Conservation (phyloP, 2,329 filamentous ascomycete genomes). For the Penicillium polonicum region DNA sequence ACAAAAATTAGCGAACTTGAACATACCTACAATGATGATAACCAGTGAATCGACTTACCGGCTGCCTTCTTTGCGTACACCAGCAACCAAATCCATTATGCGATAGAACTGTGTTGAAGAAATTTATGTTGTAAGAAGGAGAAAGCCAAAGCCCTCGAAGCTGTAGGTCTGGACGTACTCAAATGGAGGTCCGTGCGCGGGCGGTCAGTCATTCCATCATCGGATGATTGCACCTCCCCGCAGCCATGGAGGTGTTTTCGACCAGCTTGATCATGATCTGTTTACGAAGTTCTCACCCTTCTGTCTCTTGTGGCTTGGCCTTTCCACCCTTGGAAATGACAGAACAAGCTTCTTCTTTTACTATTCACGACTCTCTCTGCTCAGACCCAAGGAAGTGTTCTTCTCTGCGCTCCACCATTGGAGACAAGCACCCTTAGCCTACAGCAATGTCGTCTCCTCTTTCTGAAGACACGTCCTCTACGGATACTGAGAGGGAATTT, state of each 20-base stretch:
- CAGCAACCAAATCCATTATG: slow-evolving; percentile 87
- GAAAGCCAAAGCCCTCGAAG: neutral
- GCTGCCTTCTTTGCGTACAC: slow-evolving; percentile 83
- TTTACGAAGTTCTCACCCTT: slow-evolving; percentile 1
- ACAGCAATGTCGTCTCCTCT: slow-evolving; percentile 25
- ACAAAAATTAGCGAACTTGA: slow-evolving; percentile 10
- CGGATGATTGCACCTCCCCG: slow-evolving; percentile 18
- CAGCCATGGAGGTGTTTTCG: slow-evolving; percentile 5
- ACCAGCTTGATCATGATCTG: slow-evolving; percentile 19
- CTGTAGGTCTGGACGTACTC: neutral
- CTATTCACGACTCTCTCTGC: neutral
- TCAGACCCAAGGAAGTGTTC: slow-evolving; percentile 6
- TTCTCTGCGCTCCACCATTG: slow-evolving; percentile 2
- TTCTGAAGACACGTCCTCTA: neutral
- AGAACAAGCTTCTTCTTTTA: slow-evolving; percentile 3
- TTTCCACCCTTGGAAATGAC: slow-evolving; percentile 19
- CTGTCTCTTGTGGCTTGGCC: neutral
- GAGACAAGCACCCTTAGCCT: slow-evolving; percentile 10
- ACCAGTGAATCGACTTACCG: slow-evolving; percentile 50
- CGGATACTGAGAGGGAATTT: neutral
- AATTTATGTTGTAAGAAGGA: slow-evolving; percentile 1
- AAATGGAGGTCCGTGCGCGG: neutral
- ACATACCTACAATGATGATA: neutral
- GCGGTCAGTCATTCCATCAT: slow-evolving; percentile 18
- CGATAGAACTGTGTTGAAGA: neutral